phyloP scores from a whole-genome alignment of 2,329 filamentous ascomycete species.

The Paraconiothyrium brasiliense region DNA sequence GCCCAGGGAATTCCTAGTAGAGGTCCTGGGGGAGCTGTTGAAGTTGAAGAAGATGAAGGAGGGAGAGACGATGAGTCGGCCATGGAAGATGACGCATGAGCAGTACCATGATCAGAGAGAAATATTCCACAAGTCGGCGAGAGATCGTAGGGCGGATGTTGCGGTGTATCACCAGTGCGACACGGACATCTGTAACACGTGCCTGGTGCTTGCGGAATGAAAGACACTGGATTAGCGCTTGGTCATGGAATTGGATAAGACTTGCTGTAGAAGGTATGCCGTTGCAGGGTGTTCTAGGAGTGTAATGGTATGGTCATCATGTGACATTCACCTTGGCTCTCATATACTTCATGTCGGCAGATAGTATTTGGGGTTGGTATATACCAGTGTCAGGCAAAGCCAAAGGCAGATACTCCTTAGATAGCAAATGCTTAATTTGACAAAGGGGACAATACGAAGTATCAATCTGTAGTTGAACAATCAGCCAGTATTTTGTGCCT shows the following conservation, averaged over 20 bases:
- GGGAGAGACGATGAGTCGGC: constrained; percentile 19
- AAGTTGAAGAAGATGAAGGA: constrained; percentile 10
- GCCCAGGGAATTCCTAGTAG: constrained; percentile 20
- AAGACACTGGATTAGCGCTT: not conserved
- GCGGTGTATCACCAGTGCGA: not conserved
- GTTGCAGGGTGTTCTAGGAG: too few species aligned
- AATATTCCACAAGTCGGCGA: not conserved
- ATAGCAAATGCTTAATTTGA: too few species aligned
- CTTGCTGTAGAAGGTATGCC: too few species aligned
- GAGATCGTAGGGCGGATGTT: not conserved
- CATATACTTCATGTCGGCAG: too few species aligned
- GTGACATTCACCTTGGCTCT: too few species aligned
- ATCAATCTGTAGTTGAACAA: too few species aligned
- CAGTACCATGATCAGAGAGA: constrained; percentile 22
- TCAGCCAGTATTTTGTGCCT: too few species aligned
- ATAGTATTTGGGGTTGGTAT: too few species aligned
- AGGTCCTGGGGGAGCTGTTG: constrained; percentile 19
- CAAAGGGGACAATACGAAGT: too few species aligned
- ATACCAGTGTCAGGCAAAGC: too few species aligned
- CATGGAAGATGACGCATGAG: constrained; percentile 24
- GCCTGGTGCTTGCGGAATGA: not conserved
- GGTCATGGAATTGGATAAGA: not conserved
- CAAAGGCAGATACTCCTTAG: too few species aligned
- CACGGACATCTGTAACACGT: not conserved
- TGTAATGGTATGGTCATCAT: too few species aligned